These are phyloP conservation scores for Penicillium paradoxum DNA, from an alignment of 495 filamentous ascomycete species.

Conservation along the genomic window DNA sequence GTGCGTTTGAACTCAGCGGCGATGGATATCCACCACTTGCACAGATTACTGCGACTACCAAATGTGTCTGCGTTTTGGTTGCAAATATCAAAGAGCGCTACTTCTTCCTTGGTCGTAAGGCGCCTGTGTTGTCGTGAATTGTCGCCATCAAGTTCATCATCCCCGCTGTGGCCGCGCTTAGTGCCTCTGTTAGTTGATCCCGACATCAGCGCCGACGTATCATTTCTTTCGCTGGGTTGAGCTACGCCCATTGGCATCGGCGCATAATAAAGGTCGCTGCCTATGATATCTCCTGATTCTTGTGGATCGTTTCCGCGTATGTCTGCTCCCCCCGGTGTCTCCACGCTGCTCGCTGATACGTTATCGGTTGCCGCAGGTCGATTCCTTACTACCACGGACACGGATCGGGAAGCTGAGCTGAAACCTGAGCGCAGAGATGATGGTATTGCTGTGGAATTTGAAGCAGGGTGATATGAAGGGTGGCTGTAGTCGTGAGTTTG, in stretches of 20 bases:
- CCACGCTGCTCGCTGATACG: constrained; percentile 5
- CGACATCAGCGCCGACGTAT: background rate
- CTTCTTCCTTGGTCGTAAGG: constrained; percentile 41
- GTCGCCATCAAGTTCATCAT: constrained; percentile 14
- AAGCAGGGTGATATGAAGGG: background rate
- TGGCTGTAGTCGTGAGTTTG: constrained; percentile 4
- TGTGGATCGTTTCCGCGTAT: background rate
- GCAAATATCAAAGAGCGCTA: constrained; percentile 42
- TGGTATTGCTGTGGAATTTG: background rate
- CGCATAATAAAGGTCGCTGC: constrained; percentile 5
- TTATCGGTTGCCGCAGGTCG: background rate
- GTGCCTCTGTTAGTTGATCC: constrained; percentile 8
- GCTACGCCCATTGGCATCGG: constrained; percentile 3
- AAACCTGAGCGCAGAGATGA: background rate
- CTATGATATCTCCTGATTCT: background rate
- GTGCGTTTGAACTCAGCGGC: constrained; percentile 37
- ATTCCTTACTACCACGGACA: constrained; percentile 4
- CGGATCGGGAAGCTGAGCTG: constrained; percentile 1
- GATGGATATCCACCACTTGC: constrained; percentile 45
- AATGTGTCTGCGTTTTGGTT: constrained; percentile 37
- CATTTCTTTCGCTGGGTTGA: background rate
- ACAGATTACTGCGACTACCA: constrained; percentile 43
- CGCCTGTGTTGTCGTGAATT: constrained; percentile 35
- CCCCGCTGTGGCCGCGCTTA: constrained; percentile 12
- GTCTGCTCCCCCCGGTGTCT: background rate